These are phyloP conservation scores for Chernovozyma aurita DNA, from an alignment of 1,139 yeast genomes.

Conservation along the genomic window DNA sequence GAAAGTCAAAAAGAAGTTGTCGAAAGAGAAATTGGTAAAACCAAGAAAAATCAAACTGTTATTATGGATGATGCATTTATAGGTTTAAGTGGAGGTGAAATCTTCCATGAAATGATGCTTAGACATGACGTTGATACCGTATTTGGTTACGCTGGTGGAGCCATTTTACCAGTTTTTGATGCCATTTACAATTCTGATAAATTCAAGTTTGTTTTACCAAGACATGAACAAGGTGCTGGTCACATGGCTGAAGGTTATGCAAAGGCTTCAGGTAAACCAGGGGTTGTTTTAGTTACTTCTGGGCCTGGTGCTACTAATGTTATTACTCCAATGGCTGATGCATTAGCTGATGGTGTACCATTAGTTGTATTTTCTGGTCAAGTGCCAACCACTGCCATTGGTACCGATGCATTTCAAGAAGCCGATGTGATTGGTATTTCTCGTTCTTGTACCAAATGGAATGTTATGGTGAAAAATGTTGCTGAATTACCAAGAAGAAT, in stretches of 20 bases:
- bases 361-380: constrained; percentile 97
- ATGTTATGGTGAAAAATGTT: constrained; percentile 93
- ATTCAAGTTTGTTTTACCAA: constrained; percentile 86
- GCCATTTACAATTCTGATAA: constrained; percentile 90
- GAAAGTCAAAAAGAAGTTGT: constrained; percentile 12
- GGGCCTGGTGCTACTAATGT: constrained; percentile 99
- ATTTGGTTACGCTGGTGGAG: constrained; percentile 97
- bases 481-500: constrained; percentile 93
- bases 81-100: constrained; percentile 95
- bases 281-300: constrained; percentile 94
- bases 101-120: constrained; percentile 97
- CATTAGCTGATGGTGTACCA: constrained; percentile 95
- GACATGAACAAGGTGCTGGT: constrained; percentile 99
- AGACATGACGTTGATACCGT: constrained; percentile 93
- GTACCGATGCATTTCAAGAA: constrained; percentile 98
- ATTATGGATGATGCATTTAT: constrained; percentile 80
- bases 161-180: constrained; percentile 94
- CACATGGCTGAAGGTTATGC: constrained; percentile 99
- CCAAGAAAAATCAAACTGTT: constrained; percentile 11
- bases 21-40: constrained; percentile 8
- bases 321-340: constrained; percentile 96
- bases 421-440: constrained; percentile 97
- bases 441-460: constrained; percentile 97
- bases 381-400: constrained; percentile 92
- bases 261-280: constrained; percentile 93